Conservation (phyloP, 2,329 filamentous ascomycete species). For the Xylariaceae sp. region DNA sequence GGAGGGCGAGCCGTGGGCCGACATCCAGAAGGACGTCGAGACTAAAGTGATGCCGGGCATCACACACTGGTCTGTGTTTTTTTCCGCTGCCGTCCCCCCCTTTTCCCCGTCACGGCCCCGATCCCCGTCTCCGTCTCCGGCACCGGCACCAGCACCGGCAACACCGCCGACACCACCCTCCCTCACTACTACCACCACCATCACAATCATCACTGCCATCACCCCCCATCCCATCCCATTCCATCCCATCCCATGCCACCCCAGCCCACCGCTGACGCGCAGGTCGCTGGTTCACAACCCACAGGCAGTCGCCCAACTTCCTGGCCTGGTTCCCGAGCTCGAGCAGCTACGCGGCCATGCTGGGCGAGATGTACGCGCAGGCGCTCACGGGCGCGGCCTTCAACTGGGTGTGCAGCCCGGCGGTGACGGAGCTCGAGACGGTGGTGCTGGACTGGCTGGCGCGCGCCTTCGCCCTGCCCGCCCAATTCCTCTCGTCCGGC, state of each 20-base stretch:
- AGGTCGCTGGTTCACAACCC: neutral
- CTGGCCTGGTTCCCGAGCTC: conserved; percentile 91
- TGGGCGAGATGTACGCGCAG: conserved; percentile 87
- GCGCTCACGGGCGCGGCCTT: conserved; percentile 87
- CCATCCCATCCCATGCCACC: neutral
- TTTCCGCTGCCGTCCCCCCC: too few relatives aligned
- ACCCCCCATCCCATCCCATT: neutral
- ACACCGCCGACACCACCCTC: too few relatives aligned
- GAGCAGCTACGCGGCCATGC: conserved; percentile 73
- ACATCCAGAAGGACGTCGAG: conserved; percentile 78
- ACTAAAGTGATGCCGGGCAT: conserved; percentile 83
- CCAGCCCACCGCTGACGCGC: too few relatives aligned
- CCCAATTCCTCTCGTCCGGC: conserved; percentile 64
- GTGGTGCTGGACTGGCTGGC: conserved; percentile 89
- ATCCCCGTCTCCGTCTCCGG: too few relatives aligned
- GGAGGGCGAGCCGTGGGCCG: conserved; percentile 64
- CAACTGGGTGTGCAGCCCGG: conserved; percentile 94
- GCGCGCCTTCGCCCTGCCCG: conserved; percentile 64
- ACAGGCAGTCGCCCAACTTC: conserved; percentile 79
- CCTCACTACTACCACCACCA: too few relatives aligned
- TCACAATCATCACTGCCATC: neutral
- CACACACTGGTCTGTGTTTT: conserved; percentile 77
- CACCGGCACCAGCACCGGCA: too few relatives aligned
- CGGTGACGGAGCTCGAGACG: conserved; percentile 88
- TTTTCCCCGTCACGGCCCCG: too few relatives aligned